Percentiles rank a stretch among this genome's conserved stretches.
Conservation (phyloP, 495 filamentous ascomycete genomes). For the Penicillium taxi region DNA sequence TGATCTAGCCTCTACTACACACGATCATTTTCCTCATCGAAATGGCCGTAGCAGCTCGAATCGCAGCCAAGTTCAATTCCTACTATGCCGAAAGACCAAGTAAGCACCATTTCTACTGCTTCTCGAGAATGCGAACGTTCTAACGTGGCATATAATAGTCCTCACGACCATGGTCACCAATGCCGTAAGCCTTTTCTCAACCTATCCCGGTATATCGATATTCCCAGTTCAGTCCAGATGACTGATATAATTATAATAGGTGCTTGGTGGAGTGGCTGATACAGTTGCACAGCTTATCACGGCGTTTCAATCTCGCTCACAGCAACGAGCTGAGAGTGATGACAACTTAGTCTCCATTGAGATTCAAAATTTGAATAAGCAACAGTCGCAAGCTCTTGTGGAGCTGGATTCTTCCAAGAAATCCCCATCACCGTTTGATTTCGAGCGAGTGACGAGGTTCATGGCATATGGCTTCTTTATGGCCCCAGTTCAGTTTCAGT, state of each 20-base stretch:
- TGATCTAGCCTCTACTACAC: slow-evolving; percentile 73
- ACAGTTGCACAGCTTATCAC: slow-evolving; percentile 93
- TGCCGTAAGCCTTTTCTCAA: slow-evolving; percentile 55
- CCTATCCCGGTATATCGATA: neutral
- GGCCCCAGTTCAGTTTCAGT: slow-evolving; percentile 93
- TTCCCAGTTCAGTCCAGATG: neutral
- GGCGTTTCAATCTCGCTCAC: slow-evolving; percentile 59
- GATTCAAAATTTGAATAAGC: slow-evolving; percentile 81
- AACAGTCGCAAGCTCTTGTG: slow-evolving; percentile 58
- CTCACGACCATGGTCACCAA: slow-evolving; percentile 98
- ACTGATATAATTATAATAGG: slow-evolving; percentile 34
- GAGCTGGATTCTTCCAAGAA: slow-evolving; percentile 61
- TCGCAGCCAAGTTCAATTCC: slow-evolving; percentile 80
- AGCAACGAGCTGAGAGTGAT: slow-evolving; percentile 46
- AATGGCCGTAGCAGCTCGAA: slow-evolving; percentile 72
- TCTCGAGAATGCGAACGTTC: slow-evolving; percentile 3
- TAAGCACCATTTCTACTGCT: slow-evolving; percentile 27
- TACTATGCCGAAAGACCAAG: slow-evolving; percentile 85
- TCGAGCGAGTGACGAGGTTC: slow-evolving; percentile 85
- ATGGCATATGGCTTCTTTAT: slow-evolving; percentile 95
- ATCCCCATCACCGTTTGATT: slow-evolving; percentile 81
- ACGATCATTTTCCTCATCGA: slow-evolving; percentile 78
- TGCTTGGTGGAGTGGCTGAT: slow-evolving; percentile 86
- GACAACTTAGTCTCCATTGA: slow-evolving; percentile 78
- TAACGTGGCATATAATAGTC: slow-evolving; percentile 45